Percentiles rank a stretch among this genome's conserved stretches.
phyloP scores from a whole-genome alignment of 345 rosid genomes.

The Mangifera indica region DNA sequence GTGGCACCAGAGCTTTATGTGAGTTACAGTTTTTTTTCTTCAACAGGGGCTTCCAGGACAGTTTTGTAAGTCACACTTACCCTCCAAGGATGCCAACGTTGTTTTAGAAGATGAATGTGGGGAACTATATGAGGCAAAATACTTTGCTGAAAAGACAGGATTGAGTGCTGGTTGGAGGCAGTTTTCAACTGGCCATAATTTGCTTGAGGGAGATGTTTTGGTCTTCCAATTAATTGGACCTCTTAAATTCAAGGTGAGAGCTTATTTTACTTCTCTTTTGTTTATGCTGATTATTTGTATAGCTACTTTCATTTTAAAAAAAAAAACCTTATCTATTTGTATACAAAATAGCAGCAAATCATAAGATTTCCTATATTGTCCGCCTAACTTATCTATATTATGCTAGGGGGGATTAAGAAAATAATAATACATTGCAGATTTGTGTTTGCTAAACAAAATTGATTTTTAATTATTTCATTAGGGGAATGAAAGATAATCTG shows the following conservation, averaged over 20 bases:
- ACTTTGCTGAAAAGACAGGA: slow-evolving; percentile 67
- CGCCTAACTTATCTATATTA: background rate
- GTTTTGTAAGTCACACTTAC: slow-evolving; percentile 63
- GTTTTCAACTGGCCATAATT: slow-evolving; percentile 61
- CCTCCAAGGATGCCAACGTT: slow-evolving; percentile 43
- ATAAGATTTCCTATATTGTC: background rate
- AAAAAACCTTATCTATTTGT: background rate
- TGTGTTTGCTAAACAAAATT: background rate
- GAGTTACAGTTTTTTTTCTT: background rate
- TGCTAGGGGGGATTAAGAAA: background rate
- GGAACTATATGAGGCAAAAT: slow-evolving; percentile 41
- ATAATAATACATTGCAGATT: background rate
- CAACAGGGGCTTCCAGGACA: slow-evolving; percentile 76
- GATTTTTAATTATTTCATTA: background rate
- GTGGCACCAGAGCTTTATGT: background rate
- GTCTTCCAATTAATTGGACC: slow-evolving; percentile 67
- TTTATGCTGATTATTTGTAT: background rate
- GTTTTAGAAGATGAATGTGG: slow-evolving; percentile 65
- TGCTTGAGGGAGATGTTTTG: slow-evolving; percentile 78
- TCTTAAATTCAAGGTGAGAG: slow-evolving; percentile 64
- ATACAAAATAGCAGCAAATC: background rate
- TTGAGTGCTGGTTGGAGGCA: slow-evolving; percentile 96
- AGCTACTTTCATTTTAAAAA: background rate
- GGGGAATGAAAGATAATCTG: background rate
- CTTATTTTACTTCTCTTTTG: slow-evolving; percentile 7